Evolutionary conservation across 805 yeast genomes (phyloP), one percentile per base, ranked within the genome.

Genomic region (Yueomyces sinensis): DNA sequence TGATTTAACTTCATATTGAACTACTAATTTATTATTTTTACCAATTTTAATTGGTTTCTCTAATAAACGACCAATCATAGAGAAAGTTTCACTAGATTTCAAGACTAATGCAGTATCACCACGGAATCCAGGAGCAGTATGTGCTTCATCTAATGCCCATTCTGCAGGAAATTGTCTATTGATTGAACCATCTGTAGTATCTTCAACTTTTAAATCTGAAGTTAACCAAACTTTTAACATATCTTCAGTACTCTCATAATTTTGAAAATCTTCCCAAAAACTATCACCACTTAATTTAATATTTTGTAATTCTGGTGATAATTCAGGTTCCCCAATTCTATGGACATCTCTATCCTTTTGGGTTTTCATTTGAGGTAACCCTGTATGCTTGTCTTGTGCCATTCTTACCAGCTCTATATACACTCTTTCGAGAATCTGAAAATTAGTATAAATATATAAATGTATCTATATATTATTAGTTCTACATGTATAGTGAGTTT

Each of bases 1-100:
- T 29, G 77, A 59, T 60, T 86, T 86, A 36, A 83, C 82, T 58
- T 87, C 96, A 56, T 83, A 87, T 59, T 87, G 96, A 29, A 84
- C 60, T 9, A 87, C 95, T 41, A 87, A 63, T 13, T 83, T 75
- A 37, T 73, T 63, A 44, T 66, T 68, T 9, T 63, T 69, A 55
- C 76, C 78, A 14, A 39, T 14, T 51, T 70, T 68, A 37, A 86
- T 66, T 3, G 76, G 69, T 19, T 55, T 38, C 15, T 72, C 71
- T 36, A 87, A 65, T 41, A 63, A 56, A 36, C 74, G 71, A 28
- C 83, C 74, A 45, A 87, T 82, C 30, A 93, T 94, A 54, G 83
- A 86, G 50, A 74, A 82, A 17, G 83, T 77, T 29, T 93, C 86
- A 32, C 76, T 74, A 15, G 78, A 61, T 50, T 77, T 79, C 54